These are phyloP conservation scores for Dunaliella primolecta DNA, from an alignment of 139 green algal species.

Conservation along the genomic window DNA sequence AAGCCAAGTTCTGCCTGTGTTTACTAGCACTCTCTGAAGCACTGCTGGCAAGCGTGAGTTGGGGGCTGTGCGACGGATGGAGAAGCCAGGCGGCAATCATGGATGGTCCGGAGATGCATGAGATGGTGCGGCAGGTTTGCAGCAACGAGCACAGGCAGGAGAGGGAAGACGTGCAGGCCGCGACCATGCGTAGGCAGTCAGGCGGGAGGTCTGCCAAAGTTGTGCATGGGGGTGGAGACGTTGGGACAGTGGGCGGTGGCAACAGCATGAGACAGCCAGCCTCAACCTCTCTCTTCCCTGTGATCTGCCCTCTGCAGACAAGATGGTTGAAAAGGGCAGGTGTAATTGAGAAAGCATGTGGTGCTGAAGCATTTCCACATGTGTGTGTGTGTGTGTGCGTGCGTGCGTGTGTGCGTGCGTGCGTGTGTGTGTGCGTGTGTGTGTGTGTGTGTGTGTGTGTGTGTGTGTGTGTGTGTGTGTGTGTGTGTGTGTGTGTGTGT, in stretches of 20 bases:
- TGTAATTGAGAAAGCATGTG: too few species aligned
- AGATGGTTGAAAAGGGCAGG: too few species aligned
- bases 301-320: too few species aligned
- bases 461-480: background rate
- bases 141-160: background rate
- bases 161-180: background rate
- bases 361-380: too few species aligned
- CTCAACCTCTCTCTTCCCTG: too few species aligned
- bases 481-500: background rate
- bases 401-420: background rate
- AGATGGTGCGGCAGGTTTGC: background rate
- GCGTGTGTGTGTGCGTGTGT: background rate
- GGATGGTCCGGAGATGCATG: background rate
- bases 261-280: too few species aligned
- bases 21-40: too few species aligned
- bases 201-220: background rate
- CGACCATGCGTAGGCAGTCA: background rate
- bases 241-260: too few species aligned
- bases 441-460: background rate
- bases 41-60: too few species aligned
- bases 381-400: too few species aligned
- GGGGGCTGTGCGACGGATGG: background rate
- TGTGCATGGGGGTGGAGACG: background rate
- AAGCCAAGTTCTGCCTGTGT: too few species aligned
- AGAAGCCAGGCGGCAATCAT: background rate